Evolutionary conservation across 176 grass and related monocot genomes (phyloP), one percentile per base, ranked within the genome.

Genomic region (Hordeum marinum): DNA sequence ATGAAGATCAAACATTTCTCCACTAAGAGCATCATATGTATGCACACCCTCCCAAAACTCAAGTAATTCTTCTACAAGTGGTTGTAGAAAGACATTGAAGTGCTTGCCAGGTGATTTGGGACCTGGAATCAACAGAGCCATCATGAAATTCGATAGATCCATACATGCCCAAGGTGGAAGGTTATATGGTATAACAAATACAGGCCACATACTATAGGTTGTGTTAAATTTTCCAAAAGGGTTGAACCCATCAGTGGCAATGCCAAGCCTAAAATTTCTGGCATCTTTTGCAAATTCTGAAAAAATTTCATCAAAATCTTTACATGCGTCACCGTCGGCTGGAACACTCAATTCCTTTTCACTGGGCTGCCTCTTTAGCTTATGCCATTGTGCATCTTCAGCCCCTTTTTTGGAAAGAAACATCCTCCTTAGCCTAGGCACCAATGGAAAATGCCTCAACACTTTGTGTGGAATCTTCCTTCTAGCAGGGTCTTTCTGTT

Each of bases 21-120:
- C 24, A 21, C 11, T 65, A 45, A 52, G 5, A 39, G 37, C 68
- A 82, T 87, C 85, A 55, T 41, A 87, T 17, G 85, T 54, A 24
- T 18, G 3, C 7, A 42, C 65, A 18, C 36, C 17, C 24, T 27
- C 12, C 66, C 35, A 69, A 10, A 36, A 8, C 32, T 36, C 31
- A 66, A 66, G 13, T 66, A 66, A 66, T 6, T 66, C 63, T 31
- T 66, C 26, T 34, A 66, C 11, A 66, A 66, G 63, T n/a, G 63
- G 55, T 7, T 66, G 63, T 8, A 20, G 26, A 18, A 66, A 66
- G 3, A 66, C 15, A 66, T 66, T 14, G 15, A 66, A 66, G 63
- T 32, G 27, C 63, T 66, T 66, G 27, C 63, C 29, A 18, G 63
- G 29, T 32, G 29, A 66, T 18, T 31, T 32, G 31, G 63, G 63